Base-by-base conservation (phyloP, 2,329 filamentous ascomycete genomes). In the Exophiala phaeomuriformis region DNA sequence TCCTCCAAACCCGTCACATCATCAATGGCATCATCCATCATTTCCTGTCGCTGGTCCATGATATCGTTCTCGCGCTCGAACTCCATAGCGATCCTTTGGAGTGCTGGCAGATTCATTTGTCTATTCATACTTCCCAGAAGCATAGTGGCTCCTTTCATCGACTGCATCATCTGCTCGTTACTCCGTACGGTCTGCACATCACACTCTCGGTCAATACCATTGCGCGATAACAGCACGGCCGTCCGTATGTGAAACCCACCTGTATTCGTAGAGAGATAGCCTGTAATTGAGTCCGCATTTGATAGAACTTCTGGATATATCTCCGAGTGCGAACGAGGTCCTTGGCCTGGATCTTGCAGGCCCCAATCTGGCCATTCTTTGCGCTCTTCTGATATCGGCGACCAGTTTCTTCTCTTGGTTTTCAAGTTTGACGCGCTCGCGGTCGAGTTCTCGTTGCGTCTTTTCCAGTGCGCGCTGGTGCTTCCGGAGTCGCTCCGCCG, bases 81-180 rank as follows among this genome's bases (percentile, higher is more conserved):
- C 67, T 98, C 93, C 90, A 96, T 95, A 19, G 93, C 91, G 67
- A 98, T 98, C 53, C 91, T 83, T 70, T 97, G 91, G 33, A 98
- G 77, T 12, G 90, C 90, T 0, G 93, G 93, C 2, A 98, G 82
- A 68, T 98, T 97, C 90, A 97, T 97, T 60, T 88, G 88, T 61
- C 87, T 81, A 71, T 98, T 98, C 93, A 98, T 98, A 74, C 87
- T 94, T 51, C 90, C 90, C 5, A 98, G 77, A 2, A 95, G 84
- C 71, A 85, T 84, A 1, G 93, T 97, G 3, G 93, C 93, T 33
- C 93, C 93, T 72, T 96, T 98, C 93, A 98, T 97, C 5, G 90
- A 93, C 71, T 95, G 89, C 90, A 96, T 96, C 93, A 98, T 98
- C 72, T 97, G 91, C 71, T 98, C 93, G 71, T 98, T 98, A 62